These are phyloP conservation scores for Solanum hybrid DNA, from an alignment of 305 asterid genomes.

Conservation along the genomic window DNA sequence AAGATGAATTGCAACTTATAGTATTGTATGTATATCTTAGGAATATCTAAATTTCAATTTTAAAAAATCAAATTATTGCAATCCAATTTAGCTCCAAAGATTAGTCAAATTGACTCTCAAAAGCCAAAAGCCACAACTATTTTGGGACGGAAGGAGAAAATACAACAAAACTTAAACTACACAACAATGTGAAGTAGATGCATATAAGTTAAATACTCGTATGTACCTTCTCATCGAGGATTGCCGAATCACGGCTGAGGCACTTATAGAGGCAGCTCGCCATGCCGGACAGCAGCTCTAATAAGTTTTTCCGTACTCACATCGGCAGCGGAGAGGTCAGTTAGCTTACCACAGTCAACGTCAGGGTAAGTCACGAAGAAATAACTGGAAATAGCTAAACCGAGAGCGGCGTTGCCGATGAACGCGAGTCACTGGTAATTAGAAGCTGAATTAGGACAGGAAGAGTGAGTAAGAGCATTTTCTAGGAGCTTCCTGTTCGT, in stretches of 20 bases:
- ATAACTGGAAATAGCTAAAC: neutral
- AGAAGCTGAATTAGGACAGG: neutral
- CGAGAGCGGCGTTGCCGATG: neutral
- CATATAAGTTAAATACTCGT: neutral
- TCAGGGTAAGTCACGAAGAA: neutral
- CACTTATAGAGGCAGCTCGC: neutral
- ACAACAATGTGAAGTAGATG: neutral
- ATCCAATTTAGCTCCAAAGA: neutral
- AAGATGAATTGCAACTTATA: neutral
- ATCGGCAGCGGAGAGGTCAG: neutral
- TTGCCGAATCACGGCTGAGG: neutral
- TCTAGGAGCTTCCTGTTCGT: neutral
- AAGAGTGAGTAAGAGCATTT: neutral
- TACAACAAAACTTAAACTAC: neutral
- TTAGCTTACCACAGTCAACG: neutral
- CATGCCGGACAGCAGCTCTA: neutral
- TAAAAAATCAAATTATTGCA: neutral
- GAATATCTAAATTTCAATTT: neutral
- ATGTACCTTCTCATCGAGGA: neutral
- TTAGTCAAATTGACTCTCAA: neutral
- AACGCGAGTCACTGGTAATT: no score
- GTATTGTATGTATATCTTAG: neutral
- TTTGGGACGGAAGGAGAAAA: neutral
- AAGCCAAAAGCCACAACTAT: neutral
- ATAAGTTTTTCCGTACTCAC: neutral